Conservation (phyloP, 768 basidiomycete genomes). For the Boletus coccyginus region DNA sequence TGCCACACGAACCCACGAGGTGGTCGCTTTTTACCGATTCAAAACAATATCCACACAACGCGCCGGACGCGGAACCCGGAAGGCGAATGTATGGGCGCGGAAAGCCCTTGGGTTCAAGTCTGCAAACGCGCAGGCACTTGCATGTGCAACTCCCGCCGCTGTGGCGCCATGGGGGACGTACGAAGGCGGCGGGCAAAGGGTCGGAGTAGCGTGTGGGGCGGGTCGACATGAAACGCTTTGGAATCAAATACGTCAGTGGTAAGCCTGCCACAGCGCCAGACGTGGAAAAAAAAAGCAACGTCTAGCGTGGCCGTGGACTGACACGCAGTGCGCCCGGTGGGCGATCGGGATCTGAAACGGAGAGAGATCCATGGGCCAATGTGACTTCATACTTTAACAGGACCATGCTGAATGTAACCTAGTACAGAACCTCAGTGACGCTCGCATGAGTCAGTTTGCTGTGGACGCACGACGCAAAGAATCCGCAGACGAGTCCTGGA, state of each 20-base stretch:
- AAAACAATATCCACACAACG: neutral
- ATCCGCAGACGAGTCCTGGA: neutral
- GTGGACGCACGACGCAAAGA: conserved; percentile 4
- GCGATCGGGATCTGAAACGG: conserved; percentile 12
- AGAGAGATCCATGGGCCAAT: neutral
- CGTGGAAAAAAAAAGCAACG: neutral
- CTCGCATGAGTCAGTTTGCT: neutral
- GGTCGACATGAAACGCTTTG: conserved; percentile 23
- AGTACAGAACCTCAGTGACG: neutral
- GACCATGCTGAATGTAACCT: neutral
- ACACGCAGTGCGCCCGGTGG: neutral
- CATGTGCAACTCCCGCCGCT: neutral
- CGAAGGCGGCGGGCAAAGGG: conserved; percentile 21
- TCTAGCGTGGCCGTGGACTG: conserved; percentile 11
- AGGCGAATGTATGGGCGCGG: neutral
- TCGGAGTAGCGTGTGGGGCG: conserved; percentile 23
- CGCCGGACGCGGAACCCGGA: neutral
- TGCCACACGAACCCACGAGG: conserved; percentile 17
- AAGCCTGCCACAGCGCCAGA: neutral
- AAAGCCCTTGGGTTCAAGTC: conserved; percentile 1
- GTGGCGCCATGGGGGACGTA: conserved; percentile 1
- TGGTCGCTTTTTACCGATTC: neutral
- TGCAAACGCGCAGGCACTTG: neutral
- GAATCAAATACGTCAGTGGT: conserved; percentile 20
- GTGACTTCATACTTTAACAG: conserved; percentile 2